Percentiles rank a stretch among this genome's conserved stretches.
Conservation (phyloP, 495 filamentous ascomycete species). For the Aspergillus heteromorphus region DNA sequence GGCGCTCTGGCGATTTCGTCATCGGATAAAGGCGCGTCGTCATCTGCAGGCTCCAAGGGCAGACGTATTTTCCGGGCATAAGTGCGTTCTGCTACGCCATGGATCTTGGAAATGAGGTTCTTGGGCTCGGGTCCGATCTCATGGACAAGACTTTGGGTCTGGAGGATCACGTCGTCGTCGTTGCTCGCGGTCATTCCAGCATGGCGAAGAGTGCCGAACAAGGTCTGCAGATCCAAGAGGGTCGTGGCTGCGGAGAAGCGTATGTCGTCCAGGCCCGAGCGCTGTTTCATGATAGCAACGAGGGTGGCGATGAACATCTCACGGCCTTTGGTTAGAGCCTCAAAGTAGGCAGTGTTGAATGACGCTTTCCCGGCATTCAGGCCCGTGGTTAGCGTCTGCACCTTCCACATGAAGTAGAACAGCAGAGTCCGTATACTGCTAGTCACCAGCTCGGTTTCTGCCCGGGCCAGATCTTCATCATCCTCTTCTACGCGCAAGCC, state of each 20-base stretch:
- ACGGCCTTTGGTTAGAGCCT: conserved; percentile 38
- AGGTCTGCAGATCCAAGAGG: conserved; percentile 73
- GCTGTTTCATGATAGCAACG: conserved; percentile 55
- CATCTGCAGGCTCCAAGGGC: conserved; percentile 61
- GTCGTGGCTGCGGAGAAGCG: conserved; percentile 68
- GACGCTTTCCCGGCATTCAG: conserved; percentile 32
- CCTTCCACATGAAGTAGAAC: conserved; percentile 96
- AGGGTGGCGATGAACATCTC: conserved; percentile 55
- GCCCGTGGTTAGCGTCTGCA: conserved; percentile 44
- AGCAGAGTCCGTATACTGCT: conserved; percentile 66
- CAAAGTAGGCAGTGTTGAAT: conserved; percentile 50
- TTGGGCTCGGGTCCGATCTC: conserved; percentile 56
- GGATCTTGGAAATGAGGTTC: conserved; percentile 63
- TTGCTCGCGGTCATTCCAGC: conserved; percentile 33
- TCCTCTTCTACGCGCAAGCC: conserved; percentile 54
- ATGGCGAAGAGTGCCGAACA: conserved; percentile 67
- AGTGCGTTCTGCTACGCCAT: conserved; percentile 65
- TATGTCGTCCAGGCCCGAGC: conserved; percentile 61
- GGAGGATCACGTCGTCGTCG: conserved; percentile 42
- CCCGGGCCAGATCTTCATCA: conserved; percentile 57
- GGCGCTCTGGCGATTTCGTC: conserved; percentile 41
- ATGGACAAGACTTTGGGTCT: conserved; percentile 58
- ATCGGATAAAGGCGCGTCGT: conserved; percentile 55
- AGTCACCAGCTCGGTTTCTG: conserved; percentile 70
- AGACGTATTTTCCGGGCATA: conserved; percentile 66